These are phyloP conservation scores for Vishniacozyma victoriae DNA, from an alignment of 768 basidiomycete genomes.

Conservation along the genomic window DNA sequence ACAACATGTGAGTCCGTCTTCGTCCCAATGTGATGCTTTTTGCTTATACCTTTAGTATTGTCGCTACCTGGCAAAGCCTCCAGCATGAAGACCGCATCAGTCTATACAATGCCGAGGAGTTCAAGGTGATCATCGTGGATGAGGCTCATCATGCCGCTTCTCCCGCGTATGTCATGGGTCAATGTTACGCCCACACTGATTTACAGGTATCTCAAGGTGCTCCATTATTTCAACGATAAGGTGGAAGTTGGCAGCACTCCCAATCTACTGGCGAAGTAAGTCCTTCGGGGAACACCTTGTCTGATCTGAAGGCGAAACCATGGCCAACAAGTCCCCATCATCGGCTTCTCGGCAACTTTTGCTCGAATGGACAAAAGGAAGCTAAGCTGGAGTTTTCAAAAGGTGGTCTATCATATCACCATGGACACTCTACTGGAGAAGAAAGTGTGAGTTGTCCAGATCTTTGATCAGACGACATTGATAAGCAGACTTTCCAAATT, in stretches of 20 bases:
- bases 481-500: too few relatives aligned
- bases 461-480: constrained; percentile 84
- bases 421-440: constrained; percentile 89
- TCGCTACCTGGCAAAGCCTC: constrained; percentile 57
- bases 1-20: constrained; percentile 67
- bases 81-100: constrained; percentile 58
- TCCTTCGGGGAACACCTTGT: background rate
- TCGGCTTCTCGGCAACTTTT: constrained; percentile 95
- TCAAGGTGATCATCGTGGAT: constrained; percentile 78
- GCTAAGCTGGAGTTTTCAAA: constrained; percentile 78
- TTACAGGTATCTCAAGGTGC: constrained; percentile 66
- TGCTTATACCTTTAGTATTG: constrained; percentile 27
- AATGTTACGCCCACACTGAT: background rate
- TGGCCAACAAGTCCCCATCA: constrained; percentile 59
- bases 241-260: constrained; percentile 46
- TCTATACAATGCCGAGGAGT: constrained; percentile 64
- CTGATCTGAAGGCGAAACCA: background rate
- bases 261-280: constrained; percentile 43
- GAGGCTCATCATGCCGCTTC: constrained; percentile 96
- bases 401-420: constrained; percentile 85
- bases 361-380: constrained; percentile 84
- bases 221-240: constrained; percentile 68
- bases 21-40: too few relatives aligned
- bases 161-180: constrained; percentile 60
- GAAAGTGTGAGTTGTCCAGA: constrained; percentile 58